phyloP scores from a whole-genome alignment of 148 eudicot species.

The Dianthus caryophyllus region DNA sequence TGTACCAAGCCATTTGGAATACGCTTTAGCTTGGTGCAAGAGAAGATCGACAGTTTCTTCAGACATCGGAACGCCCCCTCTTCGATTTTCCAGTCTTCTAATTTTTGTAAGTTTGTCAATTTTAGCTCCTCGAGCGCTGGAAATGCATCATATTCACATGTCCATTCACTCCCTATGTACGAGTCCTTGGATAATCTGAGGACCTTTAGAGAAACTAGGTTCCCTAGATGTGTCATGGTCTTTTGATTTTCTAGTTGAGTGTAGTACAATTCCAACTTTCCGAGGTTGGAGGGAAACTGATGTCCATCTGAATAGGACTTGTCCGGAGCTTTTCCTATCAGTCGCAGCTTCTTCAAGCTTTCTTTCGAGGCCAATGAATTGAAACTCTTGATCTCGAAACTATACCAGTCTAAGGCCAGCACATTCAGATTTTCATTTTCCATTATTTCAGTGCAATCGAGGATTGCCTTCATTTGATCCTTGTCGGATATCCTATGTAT shows the following conservation, averaged over 20 bases:
- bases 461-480: constrained; percentile 21
- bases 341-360: constrained; percentile 17
- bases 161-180: constrained; percentile 25
- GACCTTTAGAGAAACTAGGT: constrained; percentile 11
- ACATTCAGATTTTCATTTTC: background rate
- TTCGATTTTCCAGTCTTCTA: constrained; percentile 22
- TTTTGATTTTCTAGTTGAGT: constrained; percentile 10
- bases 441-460: constrained; percentile 17
- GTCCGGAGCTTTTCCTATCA: constrained; percentile 18
- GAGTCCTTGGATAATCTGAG: constrained; percentile 21
- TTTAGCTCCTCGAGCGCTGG: constrained; percentile 24
- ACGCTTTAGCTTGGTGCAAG: constrained; percentile 10
- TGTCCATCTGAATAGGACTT: background rate
- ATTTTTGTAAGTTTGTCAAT: constrained; percentile 1
- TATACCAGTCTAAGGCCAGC: constrained; percentile 28
- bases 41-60: constrained; percentile 15
- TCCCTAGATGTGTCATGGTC: constrained; percentile 19
- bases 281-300: constrained; percentile 21
- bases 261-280: constrained; percentile 17
- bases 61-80: constrained; percentile 19
- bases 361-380: background rate
- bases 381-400: constrained; percentile 7
- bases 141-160: background rate
- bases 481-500: constrained; percentile 21
- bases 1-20: constrained; percentile 18